These are phyloP conservation scores for Pistacia vera DNA, from an alignment of 345 rosid species.

Conservation along the genomic window DNA sequence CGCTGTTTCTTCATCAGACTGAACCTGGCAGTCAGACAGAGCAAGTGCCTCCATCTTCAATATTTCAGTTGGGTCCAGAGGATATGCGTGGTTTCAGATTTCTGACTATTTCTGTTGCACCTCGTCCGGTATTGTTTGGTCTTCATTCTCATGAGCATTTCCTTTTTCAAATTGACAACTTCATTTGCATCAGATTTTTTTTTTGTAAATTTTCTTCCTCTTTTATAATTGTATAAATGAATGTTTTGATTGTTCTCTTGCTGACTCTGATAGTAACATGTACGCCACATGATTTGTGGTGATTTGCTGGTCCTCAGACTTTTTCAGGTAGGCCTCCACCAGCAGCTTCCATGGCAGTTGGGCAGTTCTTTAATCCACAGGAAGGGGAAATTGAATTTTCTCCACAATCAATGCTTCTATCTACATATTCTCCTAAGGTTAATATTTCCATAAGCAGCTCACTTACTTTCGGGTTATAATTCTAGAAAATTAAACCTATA, in stretches of 20 bases:
- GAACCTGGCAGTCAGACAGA: slow-evolving; percentile 99
- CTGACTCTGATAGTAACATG: slow-evolving; percentile 18
- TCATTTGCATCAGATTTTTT: slow-evolving; percentile 5
- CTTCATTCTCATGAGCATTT: slow-evolving; percentile 8
- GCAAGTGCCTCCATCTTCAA: slow-evolving; percentile 97
- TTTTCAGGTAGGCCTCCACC: slow-evolving; percentile 97
- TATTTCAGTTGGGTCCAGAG: slow-evolving; percentile 71
- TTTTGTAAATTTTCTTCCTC: background rate
- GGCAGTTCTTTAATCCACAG: slow-evolving; percentile 89
- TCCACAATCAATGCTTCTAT: slow-evolving; percentile 63
- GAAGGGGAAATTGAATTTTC: slow-evolving; percentile 74
- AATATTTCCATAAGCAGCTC: slow-evolving; percentile 25
- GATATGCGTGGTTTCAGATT: slow-evolving; percentile 87
- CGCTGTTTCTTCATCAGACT: slow-evolving; percentile 48
- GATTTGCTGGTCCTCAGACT: slow-evolving; percentile 59
- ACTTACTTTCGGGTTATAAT: slow-evolving; percentile 16
- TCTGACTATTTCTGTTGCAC: slow-evolving; percentile 94
- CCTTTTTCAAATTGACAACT: slow-evolving; percentile 20
- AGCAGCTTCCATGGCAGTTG: slow-evolving; percentile 98
- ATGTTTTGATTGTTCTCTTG: slow-evolving; percentile 11
- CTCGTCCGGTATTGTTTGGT: slow-evolving; percentile 71
- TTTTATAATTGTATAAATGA: background rate
- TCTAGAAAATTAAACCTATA: slow-evolving; percentile 7
- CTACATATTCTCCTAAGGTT: slow-evolving; percentile 76
- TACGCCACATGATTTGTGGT: slow-evolving; percentile 24